Base-by-base conservation (phyloP, 352 stramenopile species). In the Globisporangium sylvaticum region DNA sequence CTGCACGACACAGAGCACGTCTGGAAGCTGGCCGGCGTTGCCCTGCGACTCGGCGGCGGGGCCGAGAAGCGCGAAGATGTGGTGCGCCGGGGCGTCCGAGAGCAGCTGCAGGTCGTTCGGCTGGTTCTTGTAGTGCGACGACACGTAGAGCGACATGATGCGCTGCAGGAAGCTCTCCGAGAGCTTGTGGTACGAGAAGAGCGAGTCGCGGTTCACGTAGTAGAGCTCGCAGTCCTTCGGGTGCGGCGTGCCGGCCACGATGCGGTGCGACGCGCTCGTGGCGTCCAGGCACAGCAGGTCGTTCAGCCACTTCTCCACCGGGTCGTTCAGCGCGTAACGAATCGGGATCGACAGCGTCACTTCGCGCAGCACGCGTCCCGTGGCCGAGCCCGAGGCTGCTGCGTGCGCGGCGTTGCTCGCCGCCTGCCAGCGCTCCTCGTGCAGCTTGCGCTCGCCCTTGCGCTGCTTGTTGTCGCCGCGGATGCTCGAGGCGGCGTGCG, bases 41-140 rank as follows among this genome's bases (percentile, higher is more conserved):
- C 96, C 87, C 66, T 93, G 82, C 64, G 94, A 77, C 73, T 98
- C 94, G 10, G 94, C 95, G 5, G 84, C 88, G 5, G 98, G 98
- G 2, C 96, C 97, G 5, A 99, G 78, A 4, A 99, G 84, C 29
- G 98, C 97, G 78, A 99, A 99, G 12, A 99, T 87, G 67, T 97
- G 91, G 73, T 99, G 98, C 12, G 97, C 96, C 1, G 98, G 98
- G 15, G 97, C 97, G 78, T 99, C 98, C 31, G 92, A 98, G 5
- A 99, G 84, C 74, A 99, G 84, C 84, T 99, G 97, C 53, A 99
- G 80, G 81, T 99, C 98, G 76, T 99, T 99, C 14, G 98, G 98
- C 70, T 97, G 94, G 80, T 99, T 99, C 76, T 99, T 99, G 92
- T 99, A 99, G 83, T 99, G 98, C 31, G 97, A 98, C 53, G 95